Conservation (phyloP, 139 green algal genomes). For the Chlamydomonas sp. region DNA sequence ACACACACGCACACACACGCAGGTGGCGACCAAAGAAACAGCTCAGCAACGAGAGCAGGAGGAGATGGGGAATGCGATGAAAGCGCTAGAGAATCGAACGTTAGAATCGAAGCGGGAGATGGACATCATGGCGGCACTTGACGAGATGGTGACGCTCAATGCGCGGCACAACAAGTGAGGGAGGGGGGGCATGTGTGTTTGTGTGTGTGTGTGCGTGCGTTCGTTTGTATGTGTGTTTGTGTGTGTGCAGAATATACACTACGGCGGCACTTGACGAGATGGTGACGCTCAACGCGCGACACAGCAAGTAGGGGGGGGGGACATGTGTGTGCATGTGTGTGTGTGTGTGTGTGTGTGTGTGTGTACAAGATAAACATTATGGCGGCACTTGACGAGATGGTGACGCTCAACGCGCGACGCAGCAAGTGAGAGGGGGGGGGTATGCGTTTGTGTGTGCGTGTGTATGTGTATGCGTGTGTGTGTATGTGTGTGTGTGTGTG, state of each 20-base stretch:
- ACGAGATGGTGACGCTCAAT: slow-evolving; percentile 84
- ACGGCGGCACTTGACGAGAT: not conserved
- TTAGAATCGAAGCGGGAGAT: slow-evolving; percentile 90
- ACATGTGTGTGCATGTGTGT: not conserved
- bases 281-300: slow-evolving; percentile 11
- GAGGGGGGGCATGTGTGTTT: not conserved
- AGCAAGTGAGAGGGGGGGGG: not conserved
- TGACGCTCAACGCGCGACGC: slow-evolving; percentile 17
- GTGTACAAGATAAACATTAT: not conserved
- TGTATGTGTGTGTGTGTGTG: not conserved
- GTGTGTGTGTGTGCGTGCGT: not conserved
- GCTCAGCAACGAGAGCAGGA: slow-evolving; percentile 66
- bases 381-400: not conserved
- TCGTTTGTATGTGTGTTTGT: not conserved
- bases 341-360: not conserved
- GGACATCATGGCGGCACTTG: slow-evolving; percentile 90
- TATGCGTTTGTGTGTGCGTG: not conserved
- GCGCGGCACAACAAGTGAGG: slow-evolving; percentile 26
- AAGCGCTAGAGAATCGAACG: slow-evolving; percentile 90
- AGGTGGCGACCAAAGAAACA: slow-evolving; percentile 27
- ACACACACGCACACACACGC: no score
- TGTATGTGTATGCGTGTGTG: not conserved
- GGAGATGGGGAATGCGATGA: slow-evolving; percentile 93
- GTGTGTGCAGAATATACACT: not conserved
- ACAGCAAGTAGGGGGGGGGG: slow-evolving; percentile 12